Percentiles rank a stretch among this genome's conserved stretches.
Conservation (phyloP, 148 eudicot genomes). For the Chenopodium suecicum region DNA sequence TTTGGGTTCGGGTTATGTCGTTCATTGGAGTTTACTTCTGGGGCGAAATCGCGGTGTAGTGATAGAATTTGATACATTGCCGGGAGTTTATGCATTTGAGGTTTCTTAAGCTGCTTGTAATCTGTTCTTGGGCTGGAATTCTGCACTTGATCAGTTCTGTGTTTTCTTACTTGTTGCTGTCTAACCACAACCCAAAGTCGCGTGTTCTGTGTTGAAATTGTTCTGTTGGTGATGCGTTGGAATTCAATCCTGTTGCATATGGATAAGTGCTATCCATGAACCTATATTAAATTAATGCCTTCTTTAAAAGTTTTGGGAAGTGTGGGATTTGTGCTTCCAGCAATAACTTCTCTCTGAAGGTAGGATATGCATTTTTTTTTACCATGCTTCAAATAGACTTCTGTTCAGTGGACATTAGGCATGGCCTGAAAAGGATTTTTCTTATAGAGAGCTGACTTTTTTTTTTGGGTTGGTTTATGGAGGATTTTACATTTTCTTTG, state of each 20-base stretch:
- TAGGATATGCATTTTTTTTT: neutral
- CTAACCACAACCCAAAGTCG: too few relatives aligned
- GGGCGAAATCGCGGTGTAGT: neutral
- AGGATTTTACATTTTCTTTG: neutral
- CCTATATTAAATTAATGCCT: neutral
- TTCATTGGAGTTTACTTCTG: neutral
- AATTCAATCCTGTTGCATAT: neutral
- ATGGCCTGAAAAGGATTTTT: neutral
- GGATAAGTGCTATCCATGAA: neutral
- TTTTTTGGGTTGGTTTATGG: neutral
- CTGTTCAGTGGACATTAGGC: neutral
- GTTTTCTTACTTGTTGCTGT: neutral
- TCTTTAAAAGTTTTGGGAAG: neutral
- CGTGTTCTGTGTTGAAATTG: neutral
- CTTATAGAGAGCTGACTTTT: neutral
- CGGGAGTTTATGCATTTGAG: neutral
- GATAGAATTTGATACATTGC: conserved; percentile 11
- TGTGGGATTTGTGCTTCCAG: neutral
- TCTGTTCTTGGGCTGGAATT: neutral
- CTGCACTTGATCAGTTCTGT: neutral
- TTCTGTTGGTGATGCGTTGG: neutral
- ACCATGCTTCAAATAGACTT: neutral
- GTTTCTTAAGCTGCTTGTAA: conserved; percentile 5
- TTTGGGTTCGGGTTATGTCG: neutral
- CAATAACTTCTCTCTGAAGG: neutral